Percentiles rank a stretch among this genome's conserved stretches.
Evolutionary conservation across 768 basidiomycete genomes (phyloP).

Genomic region (Xerocomellus chrysenteron): DNA sequence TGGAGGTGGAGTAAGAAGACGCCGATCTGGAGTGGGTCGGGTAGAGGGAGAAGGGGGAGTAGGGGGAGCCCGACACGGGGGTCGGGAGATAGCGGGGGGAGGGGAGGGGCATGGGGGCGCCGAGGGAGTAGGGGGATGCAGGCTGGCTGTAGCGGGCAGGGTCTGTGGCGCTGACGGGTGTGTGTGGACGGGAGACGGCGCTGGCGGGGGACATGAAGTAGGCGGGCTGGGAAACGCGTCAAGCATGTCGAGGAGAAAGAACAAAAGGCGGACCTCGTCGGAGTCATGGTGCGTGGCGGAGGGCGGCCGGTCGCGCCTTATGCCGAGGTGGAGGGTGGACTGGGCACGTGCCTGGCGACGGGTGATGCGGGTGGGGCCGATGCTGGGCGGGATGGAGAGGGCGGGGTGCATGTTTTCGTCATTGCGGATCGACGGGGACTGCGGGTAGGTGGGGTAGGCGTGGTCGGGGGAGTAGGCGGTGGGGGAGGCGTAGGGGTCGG

Average conservation of each 20-base stretch:
- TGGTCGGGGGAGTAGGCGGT: constrained; percentile 25
- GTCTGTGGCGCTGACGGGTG: constrained; percentile 36
- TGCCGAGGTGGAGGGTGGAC: constrained; percentile 33
- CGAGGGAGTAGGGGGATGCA: constrained; percentile 29
- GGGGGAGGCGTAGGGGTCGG: constrained; percentile 34
- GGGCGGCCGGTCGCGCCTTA: constrained; percentile 29
- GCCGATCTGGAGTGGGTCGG: constrained; percentile 47
- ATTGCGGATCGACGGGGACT: constrained; percentile 30
- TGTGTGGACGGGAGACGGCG: constrained; percentile 39
- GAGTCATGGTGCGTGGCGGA: constrained; percentile 23
- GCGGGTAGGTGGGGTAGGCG: constrained; percentile 29
- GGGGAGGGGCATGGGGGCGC: constrained; percentile 29
- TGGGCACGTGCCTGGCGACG: constrained; percentile 44
- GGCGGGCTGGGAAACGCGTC: constrained; percentile 22
- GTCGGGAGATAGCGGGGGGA: constrained; percentile 47
- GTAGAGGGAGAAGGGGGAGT: constrained; percentile 45
- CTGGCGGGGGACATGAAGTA: constrained; percentile 39
- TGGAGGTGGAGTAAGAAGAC: constrained; percentile 43
- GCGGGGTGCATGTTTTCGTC: constrained; percentile 28
- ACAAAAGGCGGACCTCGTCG: constrained; percentile 26
- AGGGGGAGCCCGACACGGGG: constrained; percentile 46
- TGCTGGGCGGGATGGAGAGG: constrained; percentile 43
- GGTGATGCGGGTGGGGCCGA: constrained; percentile 52
- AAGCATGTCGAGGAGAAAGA: constrained; percentile 3
- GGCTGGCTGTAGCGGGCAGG: constrained; percentile 30